These are phyloP conservation scores for Dorcoceras hygrometricum DNA, from an alignment of 257 asterid genomes.

Conservation along the genomic window DNA sequence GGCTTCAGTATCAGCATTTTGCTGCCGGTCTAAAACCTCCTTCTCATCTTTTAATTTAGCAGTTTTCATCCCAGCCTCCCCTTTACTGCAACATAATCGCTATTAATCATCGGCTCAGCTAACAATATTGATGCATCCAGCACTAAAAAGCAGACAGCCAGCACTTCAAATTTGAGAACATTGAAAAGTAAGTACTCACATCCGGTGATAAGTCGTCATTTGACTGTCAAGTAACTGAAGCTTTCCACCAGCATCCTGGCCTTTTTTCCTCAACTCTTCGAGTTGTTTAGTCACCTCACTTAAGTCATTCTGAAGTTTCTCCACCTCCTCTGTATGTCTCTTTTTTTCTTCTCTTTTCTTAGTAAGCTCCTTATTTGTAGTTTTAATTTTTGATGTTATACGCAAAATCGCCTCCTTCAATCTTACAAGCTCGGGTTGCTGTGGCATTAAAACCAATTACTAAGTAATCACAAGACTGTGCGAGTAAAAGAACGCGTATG, in stretches of 20 bases:
- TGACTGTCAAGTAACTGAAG: slow-evolving; percentile 95
- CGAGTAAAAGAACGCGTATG: slow-evolving; percentile 7
- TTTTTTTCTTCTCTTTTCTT: slow-evolving; percentile 77
- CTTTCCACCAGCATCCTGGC: slow-evolving; percentile 80
- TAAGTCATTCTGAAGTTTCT: slow-evolving; percentile 82
- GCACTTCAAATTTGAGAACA: slow-evolving; percentile 15
- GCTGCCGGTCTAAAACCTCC: slow-evolving; percentile 94
- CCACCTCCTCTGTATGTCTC: slow-evolving; percentile 64
- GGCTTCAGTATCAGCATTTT: slow-evolving; percentile 84
- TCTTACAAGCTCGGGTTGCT: slow-evolving; percentile 96
- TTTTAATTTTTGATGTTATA: slow-evolving; percentile 66
- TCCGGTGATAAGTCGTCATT: slow-evolving; percentile 83
- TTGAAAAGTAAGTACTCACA: slow-evolving; percentile 53
- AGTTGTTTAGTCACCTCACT: slow-evolving; percentile 70
- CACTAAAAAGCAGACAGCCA: slow-evolving; percentile 17
- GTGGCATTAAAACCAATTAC: slow-evolving; percentile 28
- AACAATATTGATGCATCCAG: slow-evolving; percentile 17
- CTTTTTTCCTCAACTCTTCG: slow-evolving; percentile 73
- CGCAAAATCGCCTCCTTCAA: slow-evolving; percentile 86
- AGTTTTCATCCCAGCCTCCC: slow-evolving; percentile 97
- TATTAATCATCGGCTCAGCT: slow-evolving; percentile 11
- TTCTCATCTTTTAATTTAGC: slow-evolving; percentile 89
- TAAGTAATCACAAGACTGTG: slow-evolving; percentile 4
- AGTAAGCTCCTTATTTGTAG: slow-evolving; percentile 66
- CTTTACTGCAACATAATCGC: slow-evolving; percentile 62